phyloP scores from a whole-genome alignment of 345 rosid species.

The Melastoma malabathricum region DNA sequence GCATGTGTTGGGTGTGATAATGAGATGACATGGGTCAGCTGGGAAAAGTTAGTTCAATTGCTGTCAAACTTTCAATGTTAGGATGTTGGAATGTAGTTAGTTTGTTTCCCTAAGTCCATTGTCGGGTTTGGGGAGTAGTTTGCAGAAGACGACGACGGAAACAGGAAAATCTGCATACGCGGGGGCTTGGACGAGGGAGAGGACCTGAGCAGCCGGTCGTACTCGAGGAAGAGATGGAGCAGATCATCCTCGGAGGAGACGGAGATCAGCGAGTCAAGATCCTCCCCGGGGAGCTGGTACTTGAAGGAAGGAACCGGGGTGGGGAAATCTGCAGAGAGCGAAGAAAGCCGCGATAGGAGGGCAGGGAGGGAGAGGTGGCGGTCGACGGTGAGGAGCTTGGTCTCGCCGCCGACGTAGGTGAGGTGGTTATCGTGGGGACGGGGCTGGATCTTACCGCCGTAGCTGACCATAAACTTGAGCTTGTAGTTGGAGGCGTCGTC shows the following conservation, averaged over 20 bases:
- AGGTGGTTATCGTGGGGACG: slow-evolving; percentile 92
- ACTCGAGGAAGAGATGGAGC: slow-evolving; percentile 88
- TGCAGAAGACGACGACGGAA: slow-evolving; percentile 22
- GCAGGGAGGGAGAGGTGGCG: slow-evolving; percentile 43
- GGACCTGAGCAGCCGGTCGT: slow-evolving; percentile 62
- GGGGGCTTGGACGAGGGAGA: slow-evolving; percentile 63
- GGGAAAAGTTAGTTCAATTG: no score
- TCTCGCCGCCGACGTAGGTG: slow-evolving; percentile 74
- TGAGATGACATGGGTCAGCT: no score
- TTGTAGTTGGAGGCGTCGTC: slow-evolving; percentile 17
- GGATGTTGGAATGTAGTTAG: no score
- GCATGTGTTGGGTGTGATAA: no score
- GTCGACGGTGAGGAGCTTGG: slow-evolving; percentile 78
- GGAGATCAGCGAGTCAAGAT: slow-evolving; percentile 86
- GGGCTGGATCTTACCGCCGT: slow-evolving; percentile 89
- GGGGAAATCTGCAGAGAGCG: slow-evolving; percentile 26
- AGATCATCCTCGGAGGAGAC: slow-evolving; percentile 92
- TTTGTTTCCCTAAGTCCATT: no score
- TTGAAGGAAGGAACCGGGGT: slow-evolving; percentile 53
- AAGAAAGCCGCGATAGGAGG: slow-evolving; percentile 48
- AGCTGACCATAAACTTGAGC: slow-evolving; percentile 81
- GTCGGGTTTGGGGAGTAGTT: no score
- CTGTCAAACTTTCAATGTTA: no score
- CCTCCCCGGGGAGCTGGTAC: slow-evolving; percentile 95
- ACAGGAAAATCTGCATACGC: slow-evolving; percentile 74